These are phyloP conservation scores for Zoysia pacifica DNA, from an alignment of 176 grass and related monocot species.

Conservation along the genomic window DNA sequence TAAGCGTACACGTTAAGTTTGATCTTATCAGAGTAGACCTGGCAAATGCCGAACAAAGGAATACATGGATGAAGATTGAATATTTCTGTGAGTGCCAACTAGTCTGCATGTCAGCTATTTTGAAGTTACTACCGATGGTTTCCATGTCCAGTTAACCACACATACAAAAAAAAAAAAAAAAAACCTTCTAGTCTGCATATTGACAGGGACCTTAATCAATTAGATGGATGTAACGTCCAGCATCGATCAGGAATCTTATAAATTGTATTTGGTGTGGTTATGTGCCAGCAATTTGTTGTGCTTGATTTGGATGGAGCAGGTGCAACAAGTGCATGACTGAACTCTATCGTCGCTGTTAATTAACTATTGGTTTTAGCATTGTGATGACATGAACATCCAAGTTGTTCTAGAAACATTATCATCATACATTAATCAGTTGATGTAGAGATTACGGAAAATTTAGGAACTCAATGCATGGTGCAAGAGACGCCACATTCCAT, in stretches of 20 bases:
- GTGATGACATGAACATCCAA: background rate
- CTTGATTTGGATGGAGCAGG: slow-evolving; percentile 5
- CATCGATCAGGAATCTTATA: background rate
- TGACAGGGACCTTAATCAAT: background rate
- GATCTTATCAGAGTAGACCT: background rate
- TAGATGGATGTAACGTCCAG: background rate
- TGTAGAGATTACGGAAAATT: slow-evolving; percentile 5
- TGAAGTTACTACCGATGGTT: too few relatives aligned
- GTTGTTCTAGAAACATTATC: background rate
- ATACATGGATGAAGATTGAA: background rate
- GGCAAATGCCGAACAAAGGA: too few relatives aligned
- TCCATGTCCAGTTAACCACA: background rate
- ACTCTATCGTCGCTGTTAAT: background rate
- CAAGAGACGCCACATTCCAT: slow-evolving; percentile 11
- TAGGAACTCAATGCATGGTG: slow-evolving; percentile 15
- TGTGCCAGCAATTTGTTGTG: background rate
- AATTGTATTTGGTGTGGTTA: background rate
- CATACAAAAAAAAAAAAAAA: background rate
- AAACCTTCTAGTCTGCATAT: background rate
- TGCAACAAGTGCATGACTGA: background rate
- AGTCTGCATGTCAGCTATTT: too few relatives aligned
- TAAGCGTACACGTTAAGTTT: background rate
- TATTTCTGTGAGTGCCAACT: background rate
- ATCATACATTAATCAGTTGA: slow-evolving; percentile 11
- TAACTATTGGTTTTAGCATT: background rate